A percentile compares a stretch with the other conserved stretches of the same genome.
These are phyloP conservation scores for Wickerhamiella shivajii DNA, from an alignment of 805 yeast genomes.

Conservation along the genomic window DNA sequence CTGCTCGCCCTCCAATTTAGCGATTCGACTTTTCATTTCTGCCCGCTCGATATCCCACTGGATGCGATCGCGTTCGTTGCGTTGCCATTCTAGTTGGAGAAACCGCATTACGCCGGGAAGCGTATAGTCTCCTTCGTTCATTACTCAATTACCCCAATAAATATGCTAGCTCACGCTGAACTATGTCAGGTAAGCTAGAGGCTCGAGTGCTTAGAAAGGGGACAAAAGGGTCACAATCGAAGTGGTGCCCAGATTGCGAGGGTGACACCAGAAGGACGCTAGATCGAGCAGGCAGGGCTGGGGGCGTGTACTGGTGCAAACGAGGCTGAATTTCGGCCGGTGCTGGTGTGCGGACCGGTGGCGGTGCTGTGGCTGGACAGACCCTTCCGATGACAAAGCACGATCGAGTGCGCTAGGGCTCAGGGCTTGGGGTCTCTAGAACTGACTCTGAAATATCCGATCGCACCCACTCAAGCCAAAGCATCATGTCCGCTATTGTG, in stretches of 20 bases:
- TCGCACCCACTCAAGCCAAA: too few relatives aligned
- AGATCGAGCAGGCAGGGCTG: not conserved
- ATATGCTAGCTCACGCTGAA: not conserved
- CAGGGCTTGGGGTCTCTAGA: too few relatives aligned
- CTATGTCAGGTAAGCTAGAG: not conserved
- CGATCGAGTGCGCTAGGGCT: too few relatives aligned
- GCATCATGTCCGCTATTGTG: too few relatives aligned
- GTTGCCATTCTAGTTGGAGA: conserved; percentile 47
- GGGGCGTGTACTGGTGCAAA: not conserved
- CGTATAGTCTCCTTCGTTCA: conserved; percentile 22
- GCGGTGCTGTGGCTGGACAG: too few relatives aligned
- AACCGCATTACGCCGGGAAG: conserved; percentile 46
- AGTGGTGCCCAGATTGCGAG: not conserved
- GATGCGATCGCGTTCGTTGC: conserved; percentile 43
- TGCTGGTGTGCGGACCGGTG: not conserved
- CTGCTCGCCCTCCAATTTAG: conserved; percentile 41
- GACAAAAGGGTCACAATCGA: not conserved
- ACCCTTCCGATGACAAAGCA: too few relatives aligned
- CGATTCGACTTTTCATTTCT: conserved; percentile 40
- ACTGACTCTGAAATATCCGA: too few relatives aligned
- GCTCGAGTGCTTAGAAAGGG: not conserved
- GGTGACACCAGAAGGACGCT: not conserved
- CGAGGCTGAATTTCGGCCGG: not conserved
- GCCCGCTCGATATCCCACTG: conserved; percentile 47
- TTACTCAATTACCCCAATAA: conserved; percentile 5